These are phyloP conservation scores for Rhizopogon vesiculosus DNA, from an alignment of 768 basidiomycete species.

Conservation along the genomic window DNA sequence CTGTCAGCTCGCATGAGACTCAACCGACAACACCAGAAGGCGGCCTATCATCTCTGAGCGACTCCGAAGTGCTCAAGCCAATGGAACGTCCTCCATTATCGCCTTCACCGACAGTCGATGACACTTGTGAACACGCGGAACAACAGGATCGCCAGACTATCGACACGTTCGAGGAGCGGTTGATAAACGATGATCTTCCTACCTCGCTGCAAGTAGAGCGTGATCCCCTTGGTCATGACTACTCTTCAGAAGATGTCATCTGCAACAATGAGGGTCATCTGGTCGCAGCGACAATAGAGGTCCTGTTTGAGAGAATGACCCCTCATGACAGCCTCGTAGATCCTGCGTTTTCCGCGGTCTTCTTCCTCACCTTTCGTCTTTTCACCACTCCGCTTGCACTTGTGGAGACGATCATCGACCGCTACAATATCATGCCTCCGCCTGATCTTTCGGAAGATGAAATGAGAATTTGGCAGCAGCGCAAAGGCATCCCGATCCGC, in stretches of 20 bases:
- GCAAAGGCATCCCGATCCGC: constrained; percentile 86
- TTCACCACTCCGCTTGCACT: constrained; percentile 80
- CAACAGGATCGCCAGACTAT: constrained; percentile 27
- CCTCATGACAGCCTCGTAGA: constrained; percentile 92
- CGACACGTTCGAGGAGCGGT: constrained; percentile 46
- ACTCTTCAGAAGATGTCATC: constrained; percentile 77
- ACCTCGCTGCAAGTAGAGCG: constrained; percentile 37
- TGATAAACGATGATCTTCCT: constrained; percentile 44
- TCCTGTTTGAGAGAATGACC: constrained; percentile 95
- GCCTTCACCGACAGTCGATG: constrained; percentile 39
- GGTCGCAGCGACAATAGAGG: constrained; percentile 84
- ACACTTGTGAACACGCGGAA: constrained; percentile 59
- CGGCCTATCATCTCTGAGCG: constrained; percentile 26
- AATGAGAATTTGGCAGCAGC: constrained; percentile 73
- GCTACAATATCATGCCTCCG: constrained; percentile 80
- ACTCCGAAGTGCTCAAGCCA: constrained; percentile 31
- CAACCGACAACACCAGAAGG: constrained; percentile 43
- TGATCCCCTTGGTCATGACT: constrained; percentile 61
- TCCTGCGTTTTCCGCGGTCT: constrained; percentile 79
- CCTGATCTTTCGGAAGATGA: constrained; percentile 52
- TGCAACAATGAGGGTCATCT: constrained; percentile 90
- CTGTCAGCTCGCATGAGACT: constrained; percentile 46
- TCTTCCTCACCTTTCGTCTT: constrained; percentile 93
- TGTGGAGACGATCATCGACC: constrained; percentile 68
- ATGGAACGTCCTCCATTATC: constrained; percentile 47